Percentiles rank a stretch among this genome's conserved stretches.
phyloP scores from a whole-genome alignment of 1,139 yeast genomes.

The Pichia sorboxylosa region DNA sequence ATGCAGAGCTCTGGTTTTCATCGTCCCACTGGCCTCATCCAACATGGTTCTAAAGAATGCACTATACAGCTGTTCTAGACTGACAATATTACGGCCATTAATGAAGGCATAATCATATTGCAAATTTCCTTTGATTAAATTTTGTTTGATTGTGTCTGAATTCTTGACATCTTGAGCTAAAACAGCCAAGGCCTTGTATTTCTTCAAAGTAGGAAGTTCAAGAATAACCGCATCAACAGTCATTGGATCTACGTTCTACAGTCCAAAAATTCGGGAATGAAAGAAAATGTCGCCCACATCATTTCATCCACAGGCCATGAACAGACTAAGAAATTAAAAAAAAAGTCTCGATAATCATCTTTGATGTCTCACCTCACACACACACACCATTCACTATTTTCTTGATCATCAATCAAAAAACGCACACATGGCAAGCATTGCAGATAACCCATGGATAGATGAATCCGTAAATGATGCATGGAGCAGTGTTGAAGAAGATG shows the following conservation, averaged over 20 bases:
- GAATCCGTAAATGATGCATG: too few species aligned
- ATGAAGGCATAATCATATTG: slow-evolving; percentile 37
- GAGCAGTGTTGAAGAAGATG: too few species aligned
- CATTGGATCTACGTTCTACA: too few species aligned
- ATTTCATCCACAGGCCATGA: too few species aligned
- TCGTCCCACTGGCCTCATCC: slow-evolving; percentile 29
- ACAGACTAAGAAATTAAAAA: too few species aligned
- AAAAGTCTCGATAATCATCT: too few species aligned
- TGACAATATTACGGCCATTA: slow-evolving; percentile 32
- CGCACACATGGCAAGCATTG: not conserved
- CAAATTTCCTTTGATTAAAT: slow-evolving; percentile 27
- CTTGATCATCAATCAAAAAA: too few species aligned
- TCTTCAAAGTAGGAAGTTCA: slow-evolving; percentile 33
- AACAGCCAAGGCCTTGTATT: slow-evolving; percentile 25
- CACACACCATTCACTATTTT: too few species aligned
- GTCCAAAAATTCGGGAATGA: not conserved
- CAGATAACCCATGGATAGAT: not conserved
- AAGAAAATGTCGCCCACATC: too few species aligned
- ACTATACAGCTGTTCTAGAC: slow-evolving; percentile 37
- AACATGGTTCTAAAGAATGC: slow-evolving; percentile 39
- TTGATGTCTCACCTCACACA: too few species aligned
- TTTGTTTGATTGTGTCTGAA: slow-evolving; percentile 26
- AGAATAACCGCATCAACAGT: too few species aligned
- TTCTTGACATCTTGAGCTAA: slow-evolving; percentile 35
- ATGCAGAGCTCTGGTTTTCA: slow-evolving; percentile 38